Evolutionary conservation across 192 early-diverging fungal genomes (phyloP), one percentile per base, ranked within the genome.

Genomic region (Backusella australiensis): DNA sequence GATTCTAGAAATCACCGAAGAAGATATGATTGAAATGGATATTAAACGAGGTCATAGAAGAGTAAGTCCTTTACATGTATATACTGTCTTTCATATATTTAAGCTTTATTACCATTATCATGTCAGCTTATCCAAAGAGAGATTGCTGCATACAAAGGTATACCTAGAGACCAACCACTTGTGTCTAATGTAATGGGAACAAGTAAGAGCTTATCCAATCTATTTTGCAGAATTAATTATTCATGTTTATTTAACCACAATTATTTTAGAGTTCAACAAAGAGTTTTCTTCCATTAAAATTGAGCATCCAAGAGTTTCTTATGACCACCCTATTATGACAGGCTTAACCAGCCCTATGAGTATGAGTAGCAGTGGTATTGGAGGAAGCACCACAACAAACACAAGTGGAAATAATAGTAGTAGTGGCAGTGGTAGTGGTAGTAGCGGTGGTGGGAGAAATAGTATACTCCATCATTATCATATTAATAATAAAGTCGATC

Each of bases 41-140:
- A 73, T 78, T 17, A 81, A 81, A 66, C 49, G 80, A 26, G 80
- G 80, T 39, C 80, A 81, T 42, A 52, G 80, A 75, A 77, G 80
- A 53, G 80, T 81, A 77, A 77, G 15, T 73, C 1, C 49, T 34
- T 66, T 71, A 19, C 3, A 17, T 21, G 39, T 29, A 38, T 3
- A 36, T 21, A 53, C 34, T 29, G 15, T 44, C 11, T 2, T 29
- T 71, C 23, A n/a, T 17, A 14, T 5, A 32, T n/a, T n/a, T 23
- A 17, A 19, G 29, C 14, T 46, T 68, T 38, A 21, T 42, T 56
- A 38, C 41, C 65, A 34, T 11, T 63, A 2, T 77, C 4, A 0
- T 21, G 17, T 19, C 19, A 81, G 80, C 38, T 78, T 26, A 49
- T 81, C 9, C 80, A 81, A 73, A 73, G 80, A 23, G 73, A 78